These are phyloP conservation scores for Corylus heterophylla DNA, from an alignment of 306 rosid genomes.

Conservation along the genomic window DNA sequence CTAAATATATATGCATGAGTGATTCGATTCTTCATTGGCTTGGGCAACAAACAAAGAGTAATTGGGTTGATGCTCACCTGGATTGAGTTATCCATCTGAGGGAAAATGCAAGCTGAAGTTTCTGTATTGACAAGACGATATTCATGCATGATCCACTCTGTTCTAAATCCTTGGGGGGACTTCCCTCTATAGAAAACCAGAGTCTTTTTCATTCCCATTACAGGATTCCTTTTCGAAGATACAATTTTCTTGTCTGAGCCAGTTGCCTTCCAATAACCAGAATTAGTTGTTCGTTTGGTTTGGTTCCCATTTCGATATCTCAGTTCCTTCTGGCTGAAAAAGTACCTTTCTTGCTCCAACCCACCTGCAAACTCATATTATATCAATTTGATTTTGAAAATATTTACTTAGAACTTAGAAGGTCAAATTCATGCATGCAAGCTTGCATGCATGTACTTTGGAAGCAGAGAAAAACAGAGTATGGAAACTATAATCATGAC, in stretches of 20 bases:
- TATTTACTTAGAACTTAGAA: too few relatives aligned
- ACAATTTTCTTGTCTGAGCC: constrained; percentile 67
- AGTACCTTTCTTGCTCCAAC: constrained; percentile 60
- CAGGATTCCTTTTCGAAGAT: constrained; percentile 35
- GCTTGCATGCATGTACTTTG: not conserved
- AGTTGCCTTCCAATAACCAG: constrained; percentile 88
- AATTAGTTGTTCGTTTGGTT: constrained; percentile 60
- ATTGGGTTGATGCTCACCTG: constrained; percentile 27
- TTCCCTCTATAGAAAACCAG: constrained; percentile 63
- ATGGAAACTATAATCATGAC: not conserved
- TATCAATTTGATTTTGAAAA: too few relatives aligned
- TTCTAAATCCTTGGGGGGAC: constrained; percentile 53
- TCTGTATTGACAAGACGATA: constrained; percentile 56
- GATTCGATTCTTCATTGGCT: not conserved
- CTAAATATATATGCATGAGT: not conserved
- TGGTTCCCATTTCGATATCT: constrained; percentile 59
- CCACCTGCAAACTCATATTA: constrained; percentile 34
- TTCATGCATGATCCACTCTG: constrained; percentile 80
- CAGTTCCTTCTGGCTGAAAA: constrained; percentile 64
- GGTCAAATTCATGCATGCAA: too few relatives aligned
- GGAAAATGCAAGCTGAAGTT: not conserved
- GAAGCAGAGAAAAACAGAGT: not conserved
- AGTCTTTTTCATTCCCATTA: constrained; percentile 66
- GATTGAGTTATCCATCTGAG: constrained; percentile 17
- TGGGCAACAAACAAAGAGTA: not conserved